phyloP scores from a whole-genome alignment of 2,329 filamentous ascomycete genomes.

The Cordyceps militaris region DNA sequence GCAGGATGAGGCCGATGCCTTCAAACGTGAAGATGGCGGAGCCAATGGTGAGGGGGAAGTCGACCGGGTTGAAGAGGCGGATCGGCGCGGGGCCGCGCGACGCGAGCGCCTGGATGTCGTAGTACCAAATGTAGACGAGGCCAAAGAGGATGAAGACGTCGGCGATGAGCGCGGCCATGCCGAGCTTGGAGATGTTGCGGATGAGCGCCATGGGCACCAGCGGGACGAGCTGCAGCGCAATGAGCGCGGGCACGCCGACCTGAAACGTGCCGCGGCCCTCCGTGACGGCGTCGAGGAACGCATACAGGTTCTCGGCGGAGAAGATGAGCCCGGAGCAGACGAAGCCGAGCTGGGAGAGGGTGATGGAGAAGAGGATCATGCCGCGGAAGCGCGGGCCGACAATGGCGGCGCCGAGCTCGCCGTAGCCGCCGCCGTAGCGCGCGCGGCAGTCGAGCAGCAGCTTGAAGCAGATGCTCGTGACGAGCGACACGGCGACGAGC shows the following conservation, averaged over 20 bases:
- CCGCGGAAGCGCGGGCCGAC: constrained; percentile 55
- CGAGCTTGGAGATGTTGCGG: constrained; percentile 68
- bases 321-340: constrained; percentile 74
- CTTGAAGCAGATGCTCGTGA: constrained; percentile 66
- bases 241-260: constrained; percentile 47
- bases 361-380: constrained; percentile 62
- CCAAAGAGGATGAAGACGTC: constrained; percentile 67
- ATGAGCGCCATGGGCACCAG: constrained; percentile 63
- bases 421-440: constrained; percentile 62
- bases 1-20: constrained; percentile 68
- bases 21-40: constrained; percentile 74
- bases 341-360: constrained; percentile 69
- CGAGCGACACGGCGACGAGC: constrained; percentile 54
- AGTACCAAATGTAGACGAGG: constrained; percentile 66
- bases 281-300: constrained; percentile 59
- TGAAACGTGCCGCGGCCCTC: constrained; percentile 42
- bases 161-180: constrained; percentile 60
- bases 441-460: constrained; percentile 61
- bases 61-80: constrained; percentile 60
- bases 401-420: constrained; percentile 63
- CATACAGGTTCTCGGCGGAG: constrained; percentile 64
- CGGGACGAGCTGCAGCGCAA: constrained; percentile 57
- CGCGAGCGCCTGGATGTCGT: constrained; percentile 53
- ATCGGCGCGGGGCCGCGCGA: constrained; percentile 52
- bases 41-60: constrained; percentile 65